Conservation (phyloP, 495 filamentous ascomycete species). For the Penicillium paradoxum region DNA sequence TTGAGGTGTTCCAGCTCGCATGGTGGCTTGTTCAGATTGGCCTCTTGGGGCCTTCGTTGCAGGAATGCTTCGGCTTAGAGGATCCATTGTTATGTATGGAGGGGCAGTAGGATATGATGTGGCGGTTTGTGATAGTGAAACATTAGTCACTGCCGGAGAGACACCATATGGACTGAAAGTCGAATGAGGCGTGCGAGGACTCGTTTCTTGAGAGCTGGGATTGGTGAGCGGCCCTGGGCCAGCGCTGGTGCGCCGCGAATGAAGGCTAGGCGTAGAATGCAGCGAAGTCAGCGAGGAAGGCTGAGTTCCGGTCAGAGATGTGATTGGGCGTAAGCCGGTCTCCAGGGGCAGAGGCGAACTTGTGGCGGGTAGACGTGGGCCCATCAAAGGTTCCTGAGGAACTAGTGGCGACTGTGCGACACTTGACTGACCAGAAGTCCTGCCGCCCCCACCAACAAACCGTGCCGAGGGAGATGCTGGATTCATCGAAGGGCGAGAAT, state of each 20-base stretch:
- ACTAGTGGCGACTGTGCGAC: slow-evolving; percentile 45
- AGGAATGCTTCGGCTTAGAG: slow-evolving; percentile 21
- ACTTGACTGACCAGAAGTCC: slow-evolving; percentile 42
- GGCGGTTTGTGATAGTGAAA: slow-evolving; percentile 19
- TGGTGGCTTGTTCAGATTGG: slow-evolving; percentile 34
- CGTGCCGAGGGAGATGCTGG: slow-evolving; percentile 58
- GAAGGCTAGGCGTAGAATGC: slow-evolving; percentile 38
- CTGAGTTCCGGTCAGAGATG: slow-evolving; percentile 27
- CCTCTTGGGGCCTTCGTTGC: slow-evolving; percentile 24
- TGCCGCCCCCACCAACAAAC: slow-evolving; percentile 29
- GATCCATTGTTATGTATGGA: slow-evolving; percentile 29
- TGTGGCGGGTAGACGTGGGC: slow-evolving; percentile 20
- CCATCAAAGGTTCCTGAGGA: slow-evolving; percentile 31
- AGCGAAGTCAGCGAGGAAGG: slow-evolving; percentile 31
- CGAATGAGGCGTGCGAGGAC: slow-evolving; percentile 51
- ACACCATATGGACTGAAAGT: slow-evolving; percentile 44
- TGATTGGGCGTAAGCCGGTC: slow-evolving; percentile 21
- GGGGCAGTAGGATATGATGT: slow-evolving; percentile 16
- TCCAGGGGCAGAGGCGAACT: slow-evolving; percentile 31
- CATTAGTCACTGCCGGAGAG: slow-evolving; percentile 36
- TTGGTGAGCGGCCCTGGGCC: slow-evolving; percentile 33
- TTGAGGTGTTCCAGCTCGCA: slow-evolving; percentile 33
- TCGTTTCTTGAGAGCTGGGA: slow-evolving; percentile 49
- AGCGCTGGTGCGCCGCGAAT: slow-evolving; percentile 40
- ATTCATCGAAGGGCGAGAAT: slow-evolving; percentile 53